A percentile compares a stretch with the other conserved stretches of the same genome.
phyloP scores from a whole-genome alignment of 2,329 filamentous ascomycete species.

The Sclerotinia trifoliorum region DNA sequence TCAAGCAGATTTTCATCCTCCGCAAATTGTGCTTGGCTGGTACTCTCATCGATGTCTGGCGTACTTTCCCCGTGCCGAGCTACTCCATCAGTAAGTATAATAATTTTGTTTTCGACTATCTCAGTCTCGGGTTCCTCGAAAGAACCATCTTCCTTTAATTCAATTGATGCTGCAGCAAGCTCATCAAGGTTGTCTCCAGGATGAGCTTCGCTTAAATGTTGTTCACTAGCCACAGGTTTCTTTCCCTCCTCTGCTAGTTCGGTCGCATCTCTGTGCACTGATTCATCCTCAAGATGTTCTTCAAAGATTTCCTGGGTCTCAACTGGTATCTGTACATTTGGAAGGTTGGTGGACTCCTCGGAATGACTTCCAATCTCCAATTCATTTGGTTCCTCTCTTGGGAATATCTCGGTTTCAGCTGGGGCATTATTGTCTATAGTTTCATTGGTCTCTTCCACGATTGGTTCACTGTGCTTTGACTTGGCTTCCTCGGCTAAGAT shows the following conservation, averaged over 20 bases:
- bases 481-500: neutral
- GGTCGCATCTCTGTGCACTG: neutral
- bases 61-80: rapidly evolving
- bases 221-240: neutral
- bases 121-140: too few species aligned
- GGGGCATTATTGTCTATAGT: neutral
- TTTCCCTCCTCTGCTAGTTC: neutral
- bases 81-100: neutral
- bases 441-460: neutral
- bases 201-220: neutral
- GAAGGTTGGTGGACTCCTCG: neutral
- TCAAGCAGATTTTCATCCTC: neutral
- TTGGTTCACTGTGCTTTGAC: neutral
- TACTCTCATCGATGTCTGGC: rapidly evolving
- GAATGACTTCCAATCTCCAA: rapidly evolving
- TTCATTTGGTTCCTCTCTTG: neutral
- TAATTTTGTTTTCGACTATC: neutral
- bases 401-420: neutral
- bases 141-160: neutral
- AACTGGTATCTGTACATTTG: neutral
- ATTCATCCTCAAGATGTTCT: neutral
- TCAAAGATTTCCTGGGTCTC: neutral
- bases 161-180: neutral
- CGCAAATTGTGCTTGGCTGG: neutral
- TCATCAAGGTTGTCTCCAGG: too few species aligned